Base-by-base conservation (phyloP, 768 basidiomycete genomes). In the Rhizopogon rudus region DNA sequence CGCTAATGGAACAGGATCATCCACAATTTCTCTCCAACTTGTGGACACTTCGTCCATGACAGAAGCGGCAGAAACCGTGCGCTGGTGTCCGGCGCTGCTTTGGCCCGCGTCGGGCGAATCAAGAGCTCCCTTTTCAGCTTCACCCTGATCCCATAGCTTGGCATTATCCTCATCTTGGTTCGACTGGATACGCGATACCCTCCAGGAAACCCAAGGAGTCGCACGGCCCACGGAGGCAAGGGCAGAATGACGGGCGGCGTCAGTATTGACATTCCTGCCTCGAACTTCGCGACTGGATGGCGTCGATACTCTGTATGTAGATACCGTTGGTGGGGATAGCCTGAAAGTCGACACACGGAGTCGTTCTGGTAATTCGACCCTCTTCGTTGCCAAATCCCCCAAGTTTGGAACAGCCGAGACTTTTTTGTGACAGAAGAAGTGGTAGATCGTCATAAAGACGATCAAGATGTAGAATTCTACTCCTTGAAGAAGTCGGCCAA, bases 401-500 rank as follows among this genome's bases (percentile, higher is more conserved):
- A 17, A 1, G 10, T 41, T 49, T 52, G 16, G 53, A 51, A 31
- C 33, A 48, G 33, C 57, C 44, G 40, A 56, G 55, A 53, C 67
- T 57, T 37, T 54, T 61, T 35, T 61, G 51, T 52, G 67, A 67
- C 35, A 29, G 50, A 71, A 52, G 62, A 80, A 73, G n/a, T 77
- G 69, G 35, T 68, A 61, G 50, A 86, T 71, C 57, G 87, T 78
- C 56, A 77, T 68, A 63, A 78, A 81, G n/a, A 88, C 67, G 54
- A 86, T 73, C 43, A 86, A 68, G 42, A 83, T 75, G 63, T 84
- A 91, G 22, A 84, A 60, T 62, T 87, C 84, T 35, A 83, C 67
- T 13, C 82, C 84, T 60, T 83, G 79, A 50, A 82, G 66, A 60
- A 90, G 81, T 44, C 85, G 82, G n/a, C 88, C 89, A 1, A 87